Conservation (phyloP, 1,139 yeast species). For the Debaryomyces fabryi region DNA sequence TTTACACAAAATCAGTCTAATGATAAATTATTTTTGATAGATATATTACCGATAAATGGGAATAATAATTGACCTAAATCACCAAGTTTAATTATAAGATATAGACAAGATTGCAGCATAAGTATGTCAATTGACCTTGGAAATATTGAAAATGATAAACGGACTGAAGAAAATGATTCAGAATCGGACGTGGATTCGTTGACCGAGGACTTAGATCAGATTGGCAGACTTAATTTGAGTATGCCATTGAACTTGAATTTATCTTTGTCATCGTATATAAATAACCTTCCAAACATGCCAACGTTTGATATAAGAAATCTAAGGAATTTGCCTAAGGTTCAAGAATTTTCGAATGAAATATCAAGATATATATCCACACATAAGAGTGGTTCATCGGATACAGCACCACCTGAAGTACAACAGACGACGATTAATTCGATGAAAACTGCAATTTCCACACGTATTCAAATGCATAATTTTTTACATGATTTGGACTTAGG, state of each 20-base stretch:
- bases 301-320: slow-evolving; percentile 27
- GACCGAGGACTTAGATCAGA: slow-evolving; percentile 47
- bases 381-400: slow-evolving; percentile 16
- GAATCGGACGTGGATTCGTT: slow-evolving; percentile 37
- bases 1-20: slow-evolving; percentile 1
- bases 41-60: not conserved
- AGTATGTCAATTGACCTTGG: not conserved
- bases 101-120: not conserved
- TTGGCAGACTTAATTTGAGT: slow-evolving; percentile 41
- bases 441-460: slow-evolving; percentile 42
- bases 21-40: not conserved
- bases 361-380: slow-evolving; percentile 33
- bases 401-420: slow-evolving; percentile 10
- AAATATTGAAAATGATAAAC: not conserved
- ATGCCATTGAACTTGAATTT: slow-evolving; percentile 17
- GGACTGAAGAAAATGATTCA: slow-evolving; percentile 9
- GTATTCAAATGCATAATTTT: slow-evolving; percentile 53
- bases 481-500: slow-evolving; percentile 56
- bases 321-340: slow-evolving; percentile 21
- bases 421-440: slow-evolving; percentile 27
- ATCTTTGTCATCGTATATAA: slow-evolving; percentile 16
- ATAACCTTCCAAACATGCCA: slow-evolving; percentile 18
- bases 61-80: not conserved
- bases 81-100: not conserved
- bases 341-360: slow-evolving; percentile 34